phyloP scores from a whole-genome alignment of 345 rosid genomes.

The Eucalyptus cloeziana region DNA sequence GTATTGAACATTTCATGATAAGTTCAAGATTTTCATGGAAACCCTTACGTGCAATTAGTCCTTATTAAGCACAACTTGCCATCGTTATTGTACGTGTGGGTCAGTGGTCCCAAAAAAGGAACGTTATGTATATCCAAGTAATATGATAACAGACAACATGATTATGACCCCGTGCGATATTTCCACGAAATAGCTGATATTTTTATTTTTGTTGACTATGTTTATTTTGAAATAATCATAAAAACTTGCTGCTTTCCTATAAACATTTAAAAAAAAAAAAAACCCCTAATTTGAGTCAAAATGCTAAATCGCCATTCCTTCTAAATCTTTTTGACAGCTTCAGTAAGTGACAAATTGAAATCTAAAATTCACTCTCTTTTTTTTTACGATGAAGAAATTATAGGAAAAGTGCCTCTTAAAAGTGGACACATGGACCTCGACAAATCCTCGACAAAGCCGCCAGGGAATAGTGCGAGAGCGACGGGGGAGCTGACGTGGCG shows the following conservation, averaged over 20 bases:
- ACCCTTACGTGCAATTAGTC: neutral
- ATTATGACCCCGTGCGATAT: neutral
- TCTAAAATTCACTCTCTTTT: neutral
- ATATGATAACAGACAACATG: accelerated
- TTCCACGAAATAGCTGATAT: neutral
- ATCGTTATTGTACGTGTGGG: neutral
- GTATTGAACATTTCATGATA: neutral
- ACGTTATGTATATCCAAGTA: neutral
- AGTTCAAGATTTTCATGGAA: neutral
- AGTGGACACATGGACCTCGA: neutral
- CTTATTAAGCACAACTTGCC: neutral
- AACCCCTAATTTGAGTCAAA: neutral
- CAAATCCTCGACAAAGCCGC: neutral
- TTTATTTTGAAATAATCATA: neutral
- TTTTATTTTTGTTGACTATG: neutral
- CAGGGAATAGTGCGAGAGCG: neutral
- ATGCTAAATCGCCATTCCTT: neutral
- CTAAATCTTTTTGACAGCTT: neutral
- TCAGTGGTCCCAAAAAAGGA: neutral
- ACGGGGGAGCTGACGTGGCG: neutral
- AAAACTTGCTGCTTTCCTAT: neutral
- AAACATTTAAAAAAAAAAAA: too few species aligned
- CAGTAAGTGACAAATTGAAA: neutral
- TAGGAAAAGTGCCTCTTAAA: neutral
- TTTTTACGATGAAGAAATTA: neutral